Evolutionary conservation across 2,329 filamentous ascomycete species (phyloP).

Genomic region (Fusarium burgessii): DNA sequence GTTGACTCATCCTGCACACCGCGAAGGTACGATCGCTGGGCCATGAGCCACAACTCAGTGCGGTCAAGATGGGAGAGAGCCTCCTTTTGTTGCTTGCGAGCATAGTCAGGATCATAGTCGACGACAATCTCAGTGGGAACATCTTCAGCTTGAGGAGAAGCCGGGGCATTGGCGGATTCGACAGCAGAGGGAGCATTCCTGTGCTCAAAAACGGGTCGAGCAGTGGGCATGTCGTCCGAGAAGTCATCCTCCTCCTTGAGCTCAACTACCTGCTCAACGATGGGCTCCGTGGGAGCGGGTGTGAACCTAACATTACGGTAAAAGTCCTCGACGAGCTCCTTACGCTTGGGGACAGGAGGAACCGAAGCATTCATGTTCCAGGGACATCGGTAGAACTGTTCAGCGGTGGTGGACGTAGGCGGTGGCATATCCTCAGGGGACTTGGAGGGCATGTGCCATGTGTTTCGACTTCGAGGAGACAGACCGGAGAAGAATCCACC

Average conservation of each 20-base stretch:
- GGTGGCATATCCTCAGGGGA: conserved; percentile 67
- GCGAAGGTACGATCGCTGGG: conserved; percentile 82
- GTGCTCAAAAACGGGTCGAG: conserved; percentile 60
- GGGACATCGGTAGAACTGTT: conserved; percentile 89
- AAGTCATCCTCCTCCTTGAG: conserved; percentile 60
- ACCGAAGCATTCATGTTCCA: conserved; percentile 68
- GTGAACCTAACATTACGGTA: conserved; percentile 55
- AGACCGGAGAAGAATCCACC: conserved; percentile 92
- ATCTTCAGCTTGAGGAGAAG: conserved; percentile 65
- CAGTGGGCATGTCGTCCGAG: conserved; percentile 75
- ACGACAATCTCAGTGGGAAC: conserved; percentile 73
- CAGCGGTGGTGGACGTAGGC: conserved; percentile 90
- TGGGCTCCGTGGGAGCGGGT: conserved; percentile 53
- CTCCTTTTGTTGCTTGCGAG: conserved; percentile 76
- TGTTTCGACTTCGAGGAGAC: conserved; percentile 78
- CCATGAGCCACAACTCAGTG: conserved; percentile 86
- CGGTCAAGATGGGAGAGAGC: conserved; percentile 83
- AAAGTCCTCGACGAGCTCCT: conserved; percentile 55
- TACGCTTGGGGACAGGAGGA: conserved; percentile 52
- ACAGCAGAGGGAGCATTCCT: conserved; percentile 48
- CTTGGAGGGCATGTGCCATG: conserved; percentile 77
- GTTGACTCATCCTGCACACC: conserved; percentile 67
- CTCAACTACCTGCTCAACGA: conserved; percentile 76
- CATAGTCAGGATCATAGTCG: conserved; percentile 81
- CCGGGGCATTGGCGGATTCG: conserved; percentile 50